Evolutionary conservation across 2,329 filamentous ascomycete genomes (phyloP), one percentile per base, ranked within the genome.

Genomic region (Colletotrichum zoysiae): DNA sequence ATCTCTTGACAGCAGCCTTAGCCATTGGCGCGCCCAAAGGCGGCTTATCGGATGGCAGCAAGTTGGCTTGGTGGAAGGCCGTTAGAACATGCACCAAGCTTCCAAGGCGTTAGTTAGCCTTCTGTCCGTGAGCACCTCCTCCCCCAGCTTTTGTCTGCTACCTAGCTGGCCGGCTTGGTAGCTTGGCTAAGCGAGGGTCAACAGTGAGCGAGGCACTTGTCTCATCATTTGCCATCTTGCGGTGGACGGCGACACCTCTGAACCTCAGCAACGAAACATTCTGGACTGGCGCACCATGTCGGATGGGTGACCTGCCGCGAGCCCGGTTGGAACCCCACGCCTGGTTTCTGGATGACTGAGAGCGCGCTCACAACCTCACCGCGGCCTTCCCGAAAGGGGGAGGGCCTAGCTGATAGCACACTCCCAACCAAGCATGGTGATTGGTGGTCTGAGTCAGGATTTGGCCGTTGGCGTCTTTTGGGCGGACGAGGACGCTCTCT

Each of bases 381-480:
- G 51, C 67, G 67, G 67, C 70, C 46, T 67, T 70, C 67, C 67
- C 70, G 70, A 71, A 67, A 62, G 58, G 57, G 70, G 67, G 70
- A 73, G 55, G 38, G 55, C 70, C 70, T 65, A 50, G 70, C 48
- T 58, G 67, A 67, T 73, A 73, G 67, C 44, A 59, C n/a, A 63
- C 50, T 44, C 7, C 18, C 18, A 33, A 20, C 50, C 51, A 57
- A 18, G 67, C 51, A 44, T 33, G 2, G 11, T 67, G 67, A 73
- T 73, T 73, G 70, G 67, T 73, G 61, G 67, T 71, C 67, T 73
- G 70, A 73, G 67, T 73, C 70, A 73, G 70, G 62, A 73, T 57
- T 67, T 44, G 56, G 67, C 67, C 42, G 56, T 58, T 73, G 70
- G 70, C 70, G 70, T 63, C 67, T 66, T 65, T 73, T 73, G 62